Evolutionary conservation across 2,329 filamentous ascomycete species (phyloP).

Genomic region (Phialophora chinensis): DNA sequence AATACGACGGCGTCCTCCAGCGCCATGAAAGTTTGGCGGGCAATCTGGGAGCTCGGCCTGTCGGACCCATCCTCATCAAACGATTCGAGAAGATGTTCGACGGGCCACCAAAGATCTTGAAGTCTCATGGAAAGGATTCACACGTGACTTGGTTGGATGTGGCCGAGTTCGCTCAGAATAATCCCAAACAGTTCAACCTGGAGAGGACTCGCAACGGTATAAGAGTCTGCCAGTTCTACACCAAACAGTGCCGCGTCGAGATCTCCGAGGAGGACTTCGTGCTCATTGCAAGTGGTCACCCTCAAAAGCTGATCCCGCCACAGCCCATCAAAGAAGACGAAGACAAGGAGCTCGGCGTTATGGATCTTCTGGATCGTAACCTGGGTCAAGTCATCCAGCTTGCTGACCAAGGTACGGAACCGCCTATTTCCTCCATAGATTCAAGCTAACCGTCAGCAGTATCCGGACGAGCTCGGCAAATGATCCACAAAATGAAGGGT

Average conservation of each 20-base stretch:
- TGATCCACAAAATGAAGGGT: constrained; percentile 80
- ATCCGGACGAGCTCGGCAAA: constrained; percentile 73
- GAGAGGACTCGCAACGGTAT: constrained; percentile 71
- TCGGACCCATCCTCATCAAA: constrained; percentile 81
- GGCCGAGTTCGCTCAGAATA: constrained; percentile 80
- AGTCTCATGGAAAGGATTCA: constrained; percentile 65
- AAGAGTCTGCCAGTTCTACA: constrained; percentile 78
- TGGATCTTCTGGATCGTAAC: constrained; percentile 83
- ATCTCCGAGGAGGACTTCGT: constrained; percentile 88
- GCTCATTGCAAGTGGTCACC: constrained; percentile 79
- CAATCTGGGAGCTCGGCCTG: constrained; percentile 80
- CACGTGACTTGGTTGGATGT: constrained; percentile 83
- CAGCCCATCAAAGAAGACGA: constrained; percentile 86
- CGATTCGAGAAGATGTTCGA: constrained; percentile 87
- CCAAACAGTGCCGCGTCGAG: constrained; percentile 80
- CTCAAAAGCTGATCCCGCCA: constrained; percentile 80
- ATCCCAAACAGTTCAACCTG: constrained; percentile 77
- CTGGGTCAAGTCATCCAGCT: constrained; percentile 77
- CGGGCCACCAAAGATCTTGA: constrained; percentile 72
- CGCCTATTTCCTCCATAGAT: neutral
- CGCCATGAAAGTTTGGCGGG: constrained; percentile 86
- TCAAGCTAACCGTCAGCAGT: constrained; percentile 50
- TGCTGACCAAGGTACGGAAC: constrained; percentile 71
- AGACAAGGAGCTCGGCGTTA: constrained; percentile 78
- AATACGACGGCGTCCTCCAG: constrained; percentile 84